Evolutionary conservation across 2,329 filamentous ascomycete species (phyloP).

Genomic region (Aspergillus fijiensis): DNA sequence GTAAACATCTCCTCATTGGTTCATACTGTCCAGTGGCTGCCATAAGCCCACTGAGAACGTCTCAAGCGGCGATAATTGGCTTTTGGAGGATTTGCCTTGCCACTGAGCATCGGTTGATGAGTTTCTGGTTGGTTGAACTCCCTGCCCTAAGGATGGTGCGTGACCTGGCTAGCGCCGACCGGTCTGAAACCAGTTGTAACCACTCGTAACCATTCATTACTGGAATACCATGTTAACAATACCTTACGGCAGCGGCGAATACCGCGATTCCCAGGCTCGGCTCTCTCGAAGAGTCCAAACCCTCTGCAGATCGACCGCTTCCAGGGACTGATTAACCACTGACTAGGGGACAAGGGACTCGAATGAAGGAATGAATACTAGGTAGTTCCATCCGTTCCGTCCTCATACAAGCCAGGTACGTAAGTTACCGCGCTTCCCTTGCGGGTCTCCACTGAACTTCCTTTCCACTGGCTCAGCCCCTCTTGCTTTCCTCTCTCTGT

Average conservation of each 20-base stretch:
- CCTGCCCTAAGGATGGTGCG: slow-evolving; percentile 22
- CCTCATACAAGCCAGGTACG: slow-evolving; percentile 12
- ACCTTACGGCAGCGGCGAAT: not conserved
- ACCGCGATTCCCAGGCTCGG: not conserved
- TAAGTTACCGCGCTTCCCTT: slow-evolving; percentile 12
- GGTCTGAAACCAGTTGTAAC: slow-evolving; percentile 8
- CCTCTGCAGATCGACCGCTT: not conserved
- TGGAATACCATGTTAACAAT: slow-evolving; percentile 13
- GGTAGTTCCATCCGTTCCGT: no score
- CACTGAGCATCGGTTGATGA: slow-evolving; percentile 19
- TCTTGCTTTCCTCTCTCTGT: slow-evolving; percentile 14
- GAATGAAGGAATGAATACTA: no score
- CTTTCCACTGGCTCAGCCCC: slow-evolving; percentile 34
- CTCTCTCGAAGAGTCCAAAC: no score
- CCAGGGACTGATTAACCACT: not conserved
- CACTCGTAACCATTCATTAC: not conserved
- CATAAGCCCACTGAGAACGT: slow-evolving; percentile 11
- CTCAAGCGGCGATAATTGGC: slow-evolving; percentile 14
- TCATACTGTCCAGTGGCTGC: slow-evolving; percentile 12
- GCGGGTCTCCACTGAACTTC: slow-evolving; percentile 19
- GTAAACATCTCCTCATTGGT: slow-evolving; percentile 11
- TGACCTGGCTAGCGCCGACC: slow-evolving; percentile 21
- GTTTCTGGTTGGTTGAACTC: slow-evolving; percentile 18
- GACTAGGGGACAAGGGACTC: no score
- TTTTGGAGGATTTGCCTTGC: slow-evolving; percentile 12